A percentile compares a stretch with the other conserved stretches of the same genome.
Evolutionary conservation across 2,329 filamentous ascomycete genomes (phyloP).

Genomic region (Aschersonia sp.): DNA sequence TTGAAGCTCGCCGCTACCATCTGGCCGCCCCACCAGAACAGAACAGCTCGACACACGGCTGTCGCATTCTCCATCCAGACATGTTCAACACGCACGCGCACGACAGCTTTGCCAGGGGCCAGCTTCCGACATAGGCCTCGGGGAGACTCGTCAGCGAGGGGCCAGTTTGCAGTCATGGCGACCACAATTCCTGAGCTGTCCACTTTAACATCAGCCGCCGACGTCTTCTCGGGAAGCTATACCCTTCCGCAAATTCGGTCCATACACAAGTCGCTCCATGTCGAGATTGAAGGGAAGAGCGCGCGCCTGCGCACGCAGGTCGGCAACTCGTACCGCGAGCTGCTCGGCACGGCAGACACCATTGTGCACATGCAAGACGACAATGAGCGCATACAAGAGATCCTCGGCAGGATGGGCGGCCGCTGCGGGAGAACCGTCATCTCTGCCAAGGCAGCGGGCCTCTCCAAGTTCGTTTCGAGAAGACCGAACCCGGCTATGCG

Average conservation of each 20-base stretch:
- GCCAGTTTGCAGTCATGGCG: not conserved
- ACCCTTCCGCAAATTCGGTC: conserved; percentile 49
- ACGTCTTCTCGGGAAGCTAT: conserved; percentile 39
- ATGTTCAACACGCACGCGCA: no score
- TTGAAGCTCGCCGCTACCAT: not conserved
- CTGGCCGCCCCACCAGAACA: not conserved
- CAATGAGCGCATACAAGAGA: conserved; percentile 58
- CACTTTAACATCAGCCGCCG: conserved; percentile 30
- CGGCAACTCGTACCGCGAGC: conserved; percentile 63
- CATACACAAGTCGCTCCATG: conserved; percentile 45
- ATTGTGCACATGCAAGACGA: conserved; percentile 79
- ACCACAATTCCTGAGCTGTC: conserved; percentile 25
- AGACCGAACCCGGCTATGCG: conserved; percentile 13
- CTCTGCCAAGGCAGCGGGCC: conserved; percentile 46
- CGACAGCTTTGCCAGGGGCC: no score
- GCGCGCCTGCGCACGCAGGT: conserved; percentile 48
- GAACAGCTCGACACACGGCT: not conserved
- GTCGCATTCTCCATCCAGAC: no score
- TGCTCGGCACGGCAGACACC: conserved; percentile 83
- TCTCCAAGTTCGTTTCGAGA: conserved; percentile 29
- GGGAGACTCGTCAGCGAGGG: not conserved
- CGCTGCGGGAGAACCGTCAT: conserved; percentile 62
- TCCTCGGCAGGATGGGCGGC: conserved; percentile 57
- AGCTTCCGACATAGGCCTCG: not conserved
- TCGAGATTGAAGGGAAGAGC: conserved; percentile 46